These are phyloP conservation scores for Pyracantha coccinea DNA, from an alignment of 331 rosid species.

Conservation along the genomic window DNA sequence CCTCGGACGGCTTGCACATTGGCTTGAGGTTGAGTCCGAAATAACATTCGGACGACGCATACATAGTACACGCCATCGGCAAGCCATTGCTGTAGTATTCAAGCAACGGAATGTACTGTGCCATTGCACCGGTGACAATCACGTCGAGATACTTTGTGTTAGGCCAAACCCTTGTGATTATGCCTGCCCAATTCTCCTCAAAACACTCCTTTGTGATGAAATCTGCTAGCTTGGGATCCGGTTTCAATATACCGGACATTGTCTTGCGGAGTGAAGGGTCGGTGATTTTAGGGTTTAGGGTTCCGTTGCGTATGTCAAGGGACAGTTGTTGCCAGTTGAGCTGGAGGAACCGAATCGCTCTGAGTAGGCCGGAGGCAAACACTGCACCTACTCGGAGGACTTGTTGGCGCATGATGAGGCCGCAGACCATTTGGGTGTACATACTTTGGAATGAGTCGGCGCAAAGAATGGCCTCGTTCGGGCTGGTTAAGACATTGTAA, in stretches of 20 bases:
- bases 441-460: slow-evolving; percentile 76
- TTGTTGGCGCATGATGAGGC: slow-evolving; percentile 63
- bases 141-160: slow-evolving; percentile 85
- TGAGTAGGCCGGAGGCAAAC: slow-evolving; percentile 86
- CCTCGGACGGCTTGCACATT: slow-evolving; percentile 58
- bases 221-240: slow-evolving; percentile 46
- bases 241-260: slow-evolving; percentile 37
- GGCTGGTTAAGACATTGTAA: slow-evolving; percentile 75
- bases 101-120: slow-evolving; percentile 80
- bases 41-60: slow-evolving; percentile 92
- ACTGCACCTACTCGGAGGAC: slow-evolving; percentile 87
- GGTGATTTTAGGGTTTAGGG: slow-evolving; percentile 47
- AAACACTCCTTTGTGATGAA: slow-evolving; percentile 46
- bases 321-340: slow-evolving; percentile 54
- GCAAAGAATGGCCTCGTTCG: slow-evolving; percentile 69
- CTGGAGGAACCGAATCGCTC: slow-evolving; percentile 85
- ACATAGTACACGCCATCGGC: slow-evolving; percentile 83
- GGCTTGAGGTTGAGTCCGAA: slow-evolving; percentile 83
- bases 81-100: slow-evolving; percentile 66
- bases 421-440: slow-evolving; percentile 93
- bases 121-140: slow-evolving; percentile 94
- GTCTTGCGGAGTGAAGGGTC: slow-evolving; percentile 45
- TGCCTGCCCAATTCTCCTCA: slow-evolving; percentile 55
- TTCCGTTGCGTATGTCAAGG: slow-evolving; percentile 60
- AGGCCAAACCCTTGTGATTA: slow-evolving; percentile 81